Evolutionary conservation across 2,329 filamentous ascomycete species (phyloP).

Genomic region (Pyrenochaeta sp.): DNA sequence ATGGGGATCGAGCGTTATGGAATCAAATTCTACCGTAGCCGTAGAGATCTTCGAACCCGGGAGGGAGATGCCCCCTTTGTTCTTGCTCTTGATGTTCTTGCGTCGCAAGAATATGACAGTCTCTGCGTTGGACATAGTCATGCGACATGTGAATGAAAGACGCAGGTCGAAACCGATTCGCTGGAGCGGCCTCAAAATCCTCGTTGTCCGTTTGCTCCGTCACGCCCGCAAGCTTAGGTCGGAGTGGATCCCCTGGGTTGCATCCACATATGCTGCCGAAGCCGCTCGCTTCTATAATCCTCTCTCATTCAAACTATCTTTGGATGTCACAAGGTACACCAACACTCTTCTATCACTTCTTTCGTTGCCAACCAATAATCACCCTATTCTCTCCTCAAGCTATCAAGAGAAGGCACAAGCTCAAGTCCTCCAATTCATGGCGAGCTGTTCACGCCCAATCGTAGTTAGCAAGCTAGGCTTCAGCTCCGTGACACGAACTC

Average conservation of each 20-base stretch:
- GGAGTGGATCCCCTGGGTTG: constrained; percentile 41
- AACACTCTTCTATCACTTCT: constrained; percentile 60
- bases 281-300: constrained; percentile 25
- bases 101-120: constrained; percentile 35
- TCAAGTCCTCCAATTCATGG: constrained; percentile 64
- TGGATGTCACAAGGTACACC: constrained; percentile 50
- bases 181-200: constrained; percentile 34
- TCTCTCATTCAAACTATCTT: constrained; percentile 11
- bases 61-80: constrained; percentile 31
- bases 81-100: constrained; percentile 41
- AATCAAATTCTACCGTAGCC: constrained; percentile 23
- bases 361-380: constrained; percentile 55
- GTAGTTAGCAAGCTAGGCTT: constrained; percentile 66
- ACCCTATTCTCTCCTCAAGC: constrained; percentile 58
- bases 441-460: constrained; percentile 60
- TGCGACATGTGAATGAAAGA: constrained; percentile 33
- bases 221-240: constrained; percentile 42
- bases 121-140: constrained; percentile 28
- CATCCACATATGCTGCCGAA: constrained; percentile 34
- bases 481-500: constrained; percentile 62
- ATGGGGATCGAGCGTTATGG: constrained; percentile 35
- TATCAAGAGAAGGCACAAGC: constrained; percentile 66
- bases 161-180: constrained; percentile 17
- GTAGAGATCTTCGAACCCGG: constrained; percentile 24
- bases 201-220: constrained; percentile 34